A percentile compares a stretch with the other conserved stretches of the same genome.
Evolutionary conservation across 768 basidiomycete genomes (phyloP).

Genomic region (Myochromella boudieri): DNA sequence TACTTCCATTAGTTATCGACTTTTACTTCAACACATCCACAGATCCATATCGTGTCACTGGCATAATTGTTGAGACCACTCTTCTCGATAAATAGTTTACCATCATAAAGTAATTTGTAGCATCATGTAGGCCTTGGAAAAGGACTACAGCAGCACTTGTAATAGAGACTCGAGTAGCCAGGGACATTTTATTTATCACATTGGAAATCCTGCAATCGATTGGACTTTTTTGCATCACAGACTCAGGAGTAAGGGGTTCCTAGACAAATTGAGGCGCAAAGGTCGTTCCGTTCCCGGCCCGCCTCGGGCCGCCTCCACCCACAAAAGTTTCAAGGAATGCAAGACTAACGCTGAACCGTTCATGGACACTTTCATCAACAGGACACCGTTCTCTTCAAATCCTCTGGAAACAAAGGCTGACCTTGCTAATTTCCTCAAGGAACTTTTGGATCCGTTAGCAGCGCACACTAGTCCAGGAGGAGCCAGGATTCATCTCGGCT

Average conservation of each 20-base stretch:
- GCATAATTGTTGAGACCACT: slow-evolving; percentile 88
- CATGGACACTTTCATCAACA: slow-evolving; percentile 34
- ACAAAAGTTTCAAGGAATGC: too few species aligned
- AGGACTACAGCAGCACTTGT: neutral
- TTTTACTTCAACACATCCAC: neutral
- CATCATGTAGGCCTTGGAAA: slow-evolving; percentile 3
- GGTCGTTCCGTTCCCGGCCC: slow-evolving; percentile 3
- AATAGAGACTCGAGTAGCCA: slow-evolving; percentile 8
- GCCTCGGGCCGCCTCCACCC: slow-evolving; percentile 14
- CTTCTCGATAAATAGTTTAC: slow-evolving; percentile 56
- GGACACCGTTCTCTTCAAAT: slow-evolving; percentile 53
- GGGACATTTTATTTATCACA: slow-evolving; percentile 15
- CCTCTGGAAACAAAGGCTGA: slow-evolving; percentile 62
- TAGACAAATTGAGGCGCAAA: neutral
- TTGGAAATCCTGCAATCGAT: neutral
- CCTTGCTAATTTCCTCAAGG: slow-evolving; percentile 52
- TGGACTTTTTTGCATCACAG: neutral
- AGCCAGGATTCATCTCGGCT: slow-evolving; percentile 66
- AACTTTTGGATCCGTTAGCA: slow-evolving; percentile 65
- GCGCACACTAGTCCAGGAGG: slow-evolving; percentile 73
- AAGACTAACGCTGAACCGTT: too few species aligned
- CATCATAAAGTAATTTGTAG: slow-evolving; percentile 6
- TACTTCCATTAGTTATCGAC: slow-evolving; percentile 1
- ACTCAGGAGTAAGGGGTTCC: neutral
- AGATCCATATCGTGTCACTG: slow-evolving; percentile 96